These are phyloP conservation scores for Papiliotrema laurentii DNA, from an alignment of 1,284 basidiomycete species.

Conservation along the genomic window DNA sequence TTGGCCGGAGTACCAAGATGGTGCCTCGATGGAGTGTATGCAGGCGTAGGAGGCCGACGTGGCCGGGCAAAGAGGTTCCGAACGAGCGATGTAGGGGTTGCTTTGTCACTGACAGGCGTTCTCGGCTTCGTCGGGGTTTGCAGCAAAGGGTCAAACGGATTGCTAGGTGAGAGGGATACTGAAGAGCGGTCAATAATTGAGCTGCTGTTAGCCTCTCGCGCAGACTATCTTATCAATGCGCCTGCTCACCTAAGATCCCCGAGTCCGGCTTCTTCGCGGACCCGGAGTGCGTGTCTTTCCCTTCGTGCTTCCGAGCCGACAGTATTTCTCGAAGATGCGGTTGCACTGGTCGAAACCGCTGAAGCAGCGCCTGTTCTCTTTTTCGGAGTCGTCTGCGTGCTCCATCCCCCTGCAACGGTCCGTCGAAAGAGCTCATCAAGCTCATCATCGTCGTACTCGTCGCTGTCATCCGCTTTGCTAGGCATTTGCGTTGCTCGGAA, in stretches of 20 bases:
- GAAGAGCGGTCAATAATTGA: conserved; percentile 36
- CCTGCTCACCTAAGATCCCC: conserved; percentile 41
- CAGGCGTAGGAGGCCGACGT: conserved; percentile 14
- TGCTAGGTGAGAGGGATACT: conserved; percentile 23
- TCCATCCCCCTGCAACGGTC: conserved; percentile 20
- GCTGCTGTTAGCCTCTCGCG: no score
- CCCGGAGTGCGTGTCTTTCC: conserved; percentile 12
- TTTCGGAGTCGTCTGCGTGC: conserved; percentile 17
- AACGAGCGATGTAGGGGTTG: conserved; percentile 35
- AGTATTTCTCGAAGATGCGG: conserved; percentile 1
- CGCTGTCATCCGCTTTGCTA: conserved; percentile 18
- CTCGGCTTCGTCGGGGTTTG: conserved; percentile 33
- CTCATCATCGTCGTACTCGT: conserved; percentile 33
- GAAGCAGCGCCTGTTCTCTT: conserved; percentile 12
- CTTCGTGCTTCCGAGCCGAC: conserved; percentile 13
- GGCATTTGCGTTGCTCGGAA: conserved; percentile 39
- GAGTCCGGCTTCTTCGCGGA: conserved; percentile 36
- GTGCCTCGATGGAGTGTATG: conserved; percentile 14
- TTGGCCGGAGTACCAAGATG: conserved; percentile 11
- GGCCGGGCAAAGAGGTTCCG: conserved; percentile 36
- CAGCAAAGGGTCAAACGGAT: background rate
- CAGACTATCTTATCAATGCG: no score
- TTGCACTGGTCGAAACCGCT: conserved; percentile 12
- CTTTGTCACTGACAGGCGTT: conserved; percentile 21
- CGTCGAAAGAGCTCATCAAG: conserved; percentile 32